Evolutionary conservation across 1,284 basidiomycete species (phyloP).

Genomic region (Cutaneotrichosporon sp.): DNA sequence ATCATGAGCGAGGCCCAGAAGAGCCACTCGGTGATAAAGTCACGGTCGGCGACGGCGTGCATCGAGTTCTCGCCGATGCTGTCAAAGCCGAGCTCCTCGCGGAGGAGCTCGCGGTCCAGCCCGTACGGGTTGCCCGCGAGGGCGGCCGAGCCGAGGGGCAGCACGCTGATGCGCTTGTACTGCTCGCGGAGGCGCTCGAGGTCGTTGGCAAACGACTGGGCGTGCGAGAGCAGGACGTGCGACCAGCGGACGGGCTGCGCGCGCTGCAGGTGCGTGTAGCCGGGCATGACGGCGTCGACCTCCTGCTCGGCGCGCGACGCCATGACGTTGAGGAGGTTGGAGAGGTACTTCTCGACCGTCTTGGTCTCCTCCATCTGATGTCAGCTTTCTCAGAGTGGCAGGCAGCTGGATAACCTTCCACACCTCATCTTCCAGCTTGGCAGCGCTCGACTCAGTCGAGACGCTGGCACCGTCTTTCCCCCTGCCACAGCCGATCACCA

Average conservation of each 20-base stretch:
- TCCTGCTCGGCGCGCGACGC: conserved; percentile 89
- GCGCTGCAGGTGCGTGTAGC: conserved; percentile 96
- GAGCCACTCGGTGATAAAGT: conserved; percentile 95
- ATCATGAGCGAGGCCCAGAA: conserved; percentile 94
- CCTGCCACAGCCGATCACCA: no score
- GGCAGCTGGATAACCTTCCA: no score
- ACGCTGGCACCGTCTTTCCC: no score
- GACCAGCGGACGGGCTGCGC: conserved; percentile 99
- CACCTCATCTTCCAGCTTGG: no score
- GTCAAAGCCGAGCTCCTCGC: conserved; percentile 78
- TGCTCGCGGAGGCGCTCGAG: conserved; percentile 83
- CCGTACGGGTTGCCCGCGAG: conserved; percentile 95
- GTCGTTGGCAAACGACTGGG: conserved; percentile 85
- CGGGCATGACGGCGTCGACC: conserved; percentile 86
- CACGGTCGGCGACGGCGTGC: conserved; percentile 93
- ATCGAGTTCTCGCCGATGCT: conserved; percentile 89
- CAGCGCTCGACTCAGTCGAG: no score
- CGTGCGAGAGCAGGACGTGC: conserved; percentile 92
- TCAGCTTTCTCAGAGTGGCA: no score
- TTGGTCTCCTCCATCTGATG: conserved; percentile 67
- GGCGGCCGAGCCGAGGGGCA: conserved; percentile 91
- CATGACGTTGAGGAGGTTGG: conserved; percentile 81
- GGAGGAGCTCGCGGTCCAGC: conserved; percentile 86
- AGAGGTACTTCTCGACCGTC: conserved; percentile 70
- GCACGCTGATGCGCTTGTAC: conserved; percentile 79